Evolutionary conservation across 371 early-diverging fungal genomes (phyloP), one percentile per base, ranked within the genome.

Genomic region (Conidiobolus incongruus): DNA sequence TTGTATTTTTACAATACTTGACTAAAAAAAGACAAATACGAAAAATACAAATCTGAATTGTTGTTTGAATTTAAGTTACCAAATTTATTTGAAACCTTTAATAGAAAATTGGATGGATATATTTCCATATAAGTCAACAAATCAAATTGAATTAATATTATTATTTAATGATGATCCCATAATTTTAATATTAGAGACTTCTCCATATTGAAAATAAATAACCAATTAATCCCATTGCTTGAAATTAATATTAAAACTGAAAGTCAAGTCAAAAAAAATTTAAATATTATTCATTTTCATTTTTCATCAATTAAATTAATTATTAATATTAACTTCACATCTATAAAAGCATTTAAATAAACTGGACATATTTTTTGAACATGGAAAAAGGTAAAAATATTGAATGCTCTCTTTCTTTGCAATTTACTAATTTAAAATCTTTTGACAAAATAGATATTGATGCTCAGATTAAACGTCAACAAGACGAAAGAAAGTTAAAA

Each of bases 391-490:
- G 11, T 32, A 32, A n/a, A 32, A n/a, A 32, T 32, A 32, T 32
- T 32, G 32, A 11, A 32, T 10, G 11, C 10, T 32, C n/a, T 32
- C 32, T 32, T 32, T 32, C 10, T 10, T 32, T 32, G 32, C 10
- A 11, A 5, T 28, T 32, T 8, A 7, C 15, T 7, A 12, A 3
- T 11, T 40, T n/a, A 24, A 13, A 3, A 21, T 28, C 7, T 16
- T 17, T 7, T 17, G 15, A 37, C 38, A 34, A 26, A 15, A 6
- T 56, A 54, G 60, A 56, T 46, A 50, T 54, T 47, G 47, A 47
- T 39, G 56, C 54, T 19, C 54, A 60, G 52, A 52, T 60, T 40
- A 60, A 56, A 46, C 51, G 51, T 13, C 52, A 54, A 40, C 54
- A 51, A 42, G 53, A 49, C 34, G 52, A 54, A 50, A 45, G 59